Percentiles rank a stretch among this genome's conserved stretches.
Evolutionary conservation across 2,329 filamentous ascomycete genomes (phyloP).

Genomic region (Talaromyces sp.): DNA sequence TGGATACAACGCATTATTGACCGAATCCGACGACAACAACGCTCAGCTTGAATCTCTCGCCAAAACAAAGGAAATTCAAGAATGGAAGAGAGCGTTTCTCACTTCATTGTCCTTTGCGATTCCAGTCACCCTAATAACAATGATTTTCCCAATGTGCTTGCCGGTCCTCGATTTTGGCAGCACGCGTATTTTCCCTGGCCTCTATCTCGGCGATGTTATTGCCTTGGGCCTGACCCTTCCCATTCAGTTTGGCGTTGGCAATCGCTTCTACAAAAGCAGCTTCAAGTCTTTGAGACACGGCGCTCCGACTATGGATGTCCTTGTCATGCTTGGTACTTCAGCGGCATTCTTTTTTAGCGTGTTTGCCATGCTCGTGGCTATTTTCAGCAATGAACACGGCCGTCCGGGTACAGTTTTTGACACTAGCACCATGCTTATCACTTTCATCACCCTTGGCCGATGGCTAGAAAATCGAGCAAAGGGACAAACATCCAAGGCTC

Average conservation of each 20-base stretch:
- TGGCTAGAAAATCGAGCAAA: constrained; percentile 93
- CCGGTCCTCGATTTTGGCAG: constrained; percentile 71
- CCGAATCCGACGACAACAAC: constrained; percentile 91
- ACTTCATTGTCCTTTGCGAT: constrained; percentile 75
- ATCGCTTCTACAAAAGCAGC: constrained; percentile 88
- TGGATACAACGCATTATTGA: constrained; percentile 82
- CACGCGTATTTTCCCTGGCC: constrained; percentile 59
- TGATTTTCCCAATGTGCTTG: constrained; percentile 85
- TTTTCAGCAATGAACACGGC: constrained; percentile 67
- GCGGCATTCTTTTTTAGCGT: constrained; percentile 95
- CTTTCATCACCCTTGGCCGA: constrained; percentile 84
- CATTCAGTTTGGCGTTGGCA: constrained; percentile 93
- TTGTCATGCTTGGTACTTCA: constrained; percentile 89
- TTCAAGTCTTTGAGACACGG: constrained; percentile 87
- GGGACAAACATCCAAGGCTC: constrained; percentile 88
- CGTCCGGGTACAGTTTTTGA: constrained; percentile 89
- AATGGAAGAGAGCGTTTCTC: constrained; percentile 79
- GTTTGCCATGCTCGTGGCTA: constrained; percentile 76
- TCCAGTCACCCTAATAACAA: constrained; percentile 86
- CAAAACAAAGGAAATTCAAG: constrained; percentile 92
- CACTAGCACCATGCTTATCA: constrained; percentile 97
- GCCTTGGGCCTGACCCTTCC: constrained; percentile 82
- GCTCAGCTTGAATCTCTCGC: constrained; percentile 92
- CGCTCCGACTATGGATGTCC: constrained; percentile 94
- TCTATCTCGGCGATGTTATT: constrained; percentile 82